Base-by-base conservation (phyloP, 306 rosid species). In the Canavalia ensiformis region DNA sequence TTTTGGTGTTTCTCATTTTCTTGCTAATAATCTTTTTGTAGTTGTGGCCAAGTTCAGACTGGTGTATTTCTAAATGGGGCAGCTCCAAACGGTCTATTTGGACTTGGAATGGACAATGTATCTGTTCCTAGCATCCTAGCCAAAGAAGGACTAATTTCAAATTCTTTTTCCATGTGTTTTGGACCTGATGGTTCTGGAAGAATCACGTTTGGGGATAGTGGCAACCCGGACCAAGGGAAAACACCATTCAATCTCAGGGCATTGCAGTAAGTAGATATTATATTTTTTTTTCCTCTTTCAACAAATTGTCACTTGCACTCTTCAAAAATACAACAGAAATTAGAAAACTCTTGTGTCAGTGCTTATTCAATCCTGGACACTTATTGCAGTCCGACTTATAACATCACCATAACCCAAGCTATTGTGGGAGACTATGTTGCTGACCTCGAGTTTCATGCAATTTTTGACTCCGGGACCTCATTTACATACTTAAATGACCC, bases 101-200 rank as follows among this genome's bases (percentile, higher is more conserved):
- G 99, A 65, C 99, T 95, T 63, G 99, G 99, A 41, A 87, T 95
- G 83, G 86, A 77, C 1, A 67, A 70, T 57, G 2, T 89, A 74
- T 91, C 99, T 2, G 90, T 95, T 80, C 99, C 99, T 28, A 95
- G 92, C 86, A 76, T 89, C 83, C 88, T 90, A 80, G 95, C 97
- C 7, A 84, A 62, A 37, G 51, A 87, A 31, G 92, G 92, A 59
- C 72, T 88, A 56, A 87, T 91, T 58, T 87, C 95, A 67, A 78
- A 92, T 80, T 95, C 99, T 2, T 93, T 96, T 82, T 90, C 99
- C 51, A 90, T 96, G 97, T 93, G 99, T 78, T 96, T 96, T 71
- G 91, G 92, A 70, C 5, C 8, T 47, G 85, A 91, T 45, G 90
- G 91, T 35, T 0, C 28, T 28, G 98, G 98, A 75, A 91, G 92